Evolutionary conservation across 495 filamentous ascomycete genomes (phyloP), one percentile per base, ranked within the genome.

Genomic region (Elasticomyces elasticus): DNA sequence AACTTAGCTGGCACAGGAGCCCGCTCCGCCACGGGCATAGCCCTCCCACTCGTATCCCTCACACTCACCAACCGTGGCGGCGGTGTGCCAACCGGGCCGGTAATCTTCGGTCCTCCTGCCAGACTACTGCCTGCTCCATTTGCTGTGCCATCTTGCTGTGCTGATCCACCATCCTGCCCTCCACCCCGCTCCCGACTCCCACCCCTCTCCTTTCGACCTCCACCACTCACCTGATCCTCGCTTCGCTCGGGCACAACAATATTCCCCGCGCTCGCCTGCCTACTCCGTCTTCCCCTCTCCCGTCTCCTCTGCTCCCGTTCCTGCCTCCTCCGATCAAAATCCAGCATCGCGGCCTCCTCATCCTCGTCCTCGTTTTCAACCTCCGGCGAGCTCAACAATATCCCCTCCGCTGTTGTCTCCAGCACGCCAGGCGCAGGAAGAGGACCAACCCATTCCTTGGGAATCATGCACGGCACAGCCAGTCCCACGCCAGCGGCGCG

Each of bases 401-500:
- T 81, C 46, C 83, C 84, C 43, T 85, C 83, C 2, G 79, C 80
- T 9, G 79, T 80, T n/a, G n/a, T n/a, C n/a, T n/a, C n/a, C n/a
- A n/a, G n/a, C n/a, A n/a, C n/a, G n/a, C n/a, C n/a, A n/a, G n/a
- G n/a, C n/a, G n/a, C n/a, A n/a, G n/a, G n/a, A n/a, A n/a, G n/a
- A n/a, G 84, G 78, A 37, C 80, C 79, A 50, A 88, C 79, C 86
- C 86, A 89, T 61, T 87, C 85, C 38, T 74, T 71, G 13, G 86
- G 86, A 27, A 91, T 86, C 10, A 91, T 77, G 63, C 86, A 91
- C 0, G 86, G 86, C 24, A 90, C 64, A 6, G 81, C 80, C 23
- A 86, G 75, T 12, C 86, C 86, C 43, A 91, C 84, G 52, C 74
- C 79, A 2, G 86, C 86, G 0, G 86, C 86, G n/a, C 86, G 76